Base-by-base conservation (phyloP, 352 stramenopile genomes). In the Globisporangium rhizosaccharum region DNA sequence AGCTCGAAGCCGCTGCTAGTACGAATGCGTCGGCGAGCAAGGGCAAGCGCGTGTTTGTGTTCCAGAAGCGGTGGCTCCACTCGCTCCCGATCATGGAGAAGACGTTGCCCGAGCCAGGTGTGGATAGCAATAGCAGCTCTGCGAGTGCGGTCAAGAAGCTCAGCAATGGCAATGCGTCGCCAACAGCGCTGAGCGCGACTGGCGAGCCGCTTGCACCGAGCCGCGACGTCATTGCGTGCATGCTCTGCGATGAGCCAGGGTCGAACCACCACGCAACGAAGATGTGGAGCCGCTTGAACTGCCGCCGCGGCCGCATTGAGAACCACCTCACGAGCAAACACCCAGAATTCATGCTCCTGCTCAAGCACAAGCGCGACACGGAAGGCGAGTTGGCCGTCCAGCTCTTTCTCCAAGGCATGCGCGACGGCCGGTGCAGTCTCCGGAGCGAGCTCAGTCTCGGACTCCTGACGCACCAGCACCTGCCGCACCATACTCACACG, bases 261-360 rank as follows among this genome's bases (percentile, higher is more conserved):
- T 72, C 70, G 52, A 87, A 71, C 53, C 79, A 76, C 12, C 74
- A 89, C 56, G 56, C 73, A 11, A 81, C 73, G 25, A 88, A 88
- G 61, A 67, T 89, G n/a, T 91, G 82, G 82, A 87, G 73, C 41
- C 82, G 79, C 18, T 45, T 84, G 25, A 91, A 91, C 59, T 89
- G 79, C 47, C 82, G 82, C 7, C 82, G 82, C 28, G 82, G 82
- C 1, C 76, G 82, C 28, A 91, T 91, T 49, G 82, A 91, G 67
- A 91, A 87, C 57, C 82, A 91, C 46, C 61, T 91, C 51, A 75
- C 79, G 68, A 91, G 79, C 59, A 91, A 91, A 51, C 82, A 91
- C 57, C 82, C 82, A 5, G 79, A 91, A 62, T 89, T 89, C 57
- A 91, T 91, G 82, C 63, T 84, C 48, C 57, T 91, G 52, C 71